Conservation (phyloP, 805 yeast species). For the Debaryomyces castellii region DNA sequence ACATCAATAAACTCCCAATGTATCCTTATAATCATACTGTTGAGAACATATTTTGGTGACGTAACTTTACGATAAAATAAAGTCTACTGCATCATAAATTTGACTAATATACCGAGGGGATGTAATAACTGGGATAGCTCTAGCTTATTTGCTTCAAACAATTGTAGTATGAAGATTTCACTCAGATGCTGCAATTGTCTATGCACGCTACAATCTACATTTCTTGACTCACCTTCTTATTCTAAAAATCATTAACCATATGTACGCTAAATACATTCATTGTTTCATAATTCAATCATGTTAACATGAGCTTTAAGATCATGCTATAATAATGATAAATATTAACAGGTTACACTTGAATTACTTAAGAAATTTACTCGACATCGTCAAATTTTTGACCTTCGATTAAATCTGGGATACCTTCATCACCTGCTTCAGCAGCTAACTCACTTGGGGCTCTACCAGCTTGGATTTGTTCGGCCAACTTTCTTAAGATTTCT, state of each 20-base stretch:
- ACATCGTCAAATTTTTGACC: constrained; percentile 82
- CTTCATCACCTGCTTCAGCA: constrained; percentile 55
- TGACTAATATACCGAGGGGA: too few relatives aligned
- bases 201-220: neutral
- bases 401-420: constrained; percentile 78
- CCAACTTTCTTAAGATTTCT: constrained; percentile 83
- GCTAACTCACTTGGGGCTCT: constrained; percentile 48
- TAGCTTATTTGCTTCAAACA: too few relatives aligned
- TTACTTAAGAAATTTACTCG: constrained; percentile 27
- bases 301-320: neutral
- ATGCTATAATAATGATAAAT: neutral
- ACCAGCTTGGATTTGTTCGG: constrained; percentile 78
- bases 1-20: too few relatives aligned
- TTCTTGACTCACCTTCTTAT: too few relatives aligned
- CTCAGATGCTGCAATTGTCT: too few relatives aligned
- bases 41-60: too few relatives aligned
- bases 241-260: constrained; percentile 6
- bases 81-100: too few relatives aligned
- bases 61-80: too few relatives aligned
- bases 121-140: too few relatives aligned
- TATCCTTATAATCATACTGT: too few relatives aligned
- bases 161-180: too few relatives aligned
- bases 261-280: constrained; percentile 6
- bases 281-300: constrained; percentile 2
- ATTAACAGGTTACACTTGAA: constrained; percentile 2